These are phyloP conservation scores for Infundibulicybe gibba DNA, from an alignment of 768 basidiomycete species.

Conservation along the genomic window DNA sequence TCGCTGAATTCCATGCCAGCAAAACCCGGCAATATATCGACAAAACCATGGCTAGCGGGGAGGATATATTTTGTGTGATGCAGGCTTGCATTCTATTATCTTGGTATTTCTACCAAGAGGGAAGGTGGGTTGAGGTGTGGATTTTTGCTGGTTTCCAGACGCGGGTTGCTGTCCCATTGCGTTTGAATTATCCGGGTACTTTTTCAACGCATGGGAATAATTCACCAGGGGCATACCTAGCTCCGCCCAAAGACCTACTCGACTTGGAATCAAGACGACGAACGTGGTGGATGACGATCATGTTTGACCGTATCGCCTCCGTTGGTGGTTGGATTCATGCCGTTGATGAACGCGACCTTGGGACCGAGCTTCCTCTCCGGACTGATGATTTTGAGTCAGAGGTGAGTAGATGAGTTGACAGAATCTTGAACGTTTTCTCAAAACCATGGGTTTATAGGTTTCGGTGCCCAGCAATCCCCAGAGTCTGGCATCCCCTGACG, in stretches of 20 bases:
- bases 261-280: conserved; percentile 78
- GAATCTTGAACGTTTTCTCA: neutral
- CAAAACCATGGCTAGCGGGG: conserved; percentile 85
- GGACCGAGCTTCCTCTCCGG: conserved; percentile 78
- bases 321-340: conserved; percentile 86
- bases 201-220: conserved; percentile 64
- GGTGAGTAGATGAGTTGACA: conserved; percentile 33
- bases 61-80: conserved; percentile 83
- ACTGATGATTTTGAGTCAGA: conserved; percentile 73
- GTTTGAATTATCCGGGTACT: conserved; percentile 84
- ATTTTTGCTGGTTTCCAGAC: conserved; percentile 86
- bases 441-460: conserved; percentile 33
- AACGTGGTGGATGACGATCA: conserved; percentile 90
- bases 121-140: conserved; percentile 90
- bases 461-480: conserved; percentile 73
- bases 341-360: conserved; percentile 80
- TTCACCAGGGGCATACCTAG: conserved; percentile 76
- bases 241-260: conserved; percentile 70
- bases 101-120: conserved; percentile 91
- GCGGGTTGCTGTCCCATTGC: conserved; percentile 75
- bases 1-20: conserved; percentile 83
- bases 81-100: conserved; percentile 84
- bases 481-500: conserved; percentile 54
- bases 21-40: conserved; percentile 89
- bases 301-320: conserved; percentile 80